Conservation (phyloP, 1,284 basidiomycete species). For the Coniferiporia weirii region DNA sequence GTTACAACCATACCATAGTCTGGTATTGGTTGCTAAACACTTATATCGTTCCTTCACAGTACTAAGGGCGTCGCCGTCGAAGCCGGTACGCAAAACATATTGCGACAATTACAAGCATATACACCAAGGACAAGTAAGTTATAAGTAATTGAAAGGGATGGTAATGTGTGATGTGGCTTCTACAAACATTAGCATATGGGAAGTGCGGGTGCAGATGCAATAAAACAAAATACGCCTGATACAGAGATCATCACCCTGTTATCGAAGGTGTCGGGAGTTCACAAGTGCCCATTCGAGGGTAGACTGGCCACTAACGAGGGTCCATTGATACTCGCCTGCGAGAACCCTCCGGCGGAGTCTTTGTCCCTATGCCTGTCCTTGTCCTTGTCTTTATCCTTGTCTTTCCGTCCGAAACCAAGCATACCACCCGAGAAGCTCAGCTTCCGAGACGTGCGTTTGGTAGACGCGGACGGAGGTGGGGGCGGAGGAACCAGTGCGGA, state of each 20-base stretch:
- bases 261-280: background rate
- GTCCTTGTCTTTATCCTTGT: slow-evolving; percentile 27
- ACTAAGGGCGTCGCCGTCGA: background rate
- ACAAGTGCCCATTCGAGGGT: slow-evolving; percentile 7
- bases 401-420: slow-evolving; percentile 51
- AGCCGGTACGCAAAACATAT: background rate
- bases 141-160: background rate
- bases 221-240: background rate
- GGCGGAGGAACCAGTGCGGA: background rate
- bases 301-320: slow-evolving; percentile 2
- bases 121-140: slow-evolving; percentile 1
- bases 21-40: background rate
- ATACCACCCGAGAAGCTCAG: slow-evolving; percentile 62
- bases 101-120: background rate
- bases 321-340: background rate
- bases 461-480: slow-evolving; percentile 20
- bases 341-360: background rate
- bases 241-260: background rate
- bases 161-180: background rate
- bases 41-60: background rate
- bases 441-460: slow-evolving; percentile 54
- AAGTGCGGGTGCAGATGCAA: background rate
- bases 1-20: background rate
- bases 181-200: background rate
- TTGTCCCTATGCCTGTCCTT: slow-evolving; percentile 22